Percentiles rank a stretch among this genome's conserved stretches.
Conservation (phyloP, 345 rosid species). For the Dovyalis caffra region DNA sequence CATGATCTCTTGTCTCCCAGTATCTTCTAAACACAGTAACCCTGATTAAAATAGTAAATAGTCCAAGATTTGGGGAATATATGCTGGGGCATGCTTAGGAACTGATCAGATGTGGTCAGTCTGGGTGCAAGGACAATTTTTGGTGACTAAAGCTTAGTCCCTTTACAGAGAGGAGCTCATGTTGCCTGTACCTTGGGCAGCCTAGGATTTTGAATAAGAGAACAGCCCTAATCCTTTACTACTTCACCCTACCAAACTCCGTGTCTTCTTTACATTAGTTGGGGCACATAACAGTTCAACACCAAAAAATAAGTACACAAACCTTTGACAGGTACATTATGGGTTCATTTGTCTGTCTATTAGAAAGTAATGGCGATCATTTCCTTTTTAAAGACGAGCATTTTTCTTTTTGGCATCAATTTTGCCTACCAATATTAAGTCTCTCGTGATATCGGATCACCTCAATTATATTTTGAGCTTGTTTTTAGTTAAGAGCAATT, state of each 20-base stretch:
- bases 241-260: neutral
- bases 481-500: too few relatives aligned
- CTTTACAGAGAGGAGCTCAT: neutral
- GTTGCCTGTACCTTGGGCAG: constrained; percentile 18
- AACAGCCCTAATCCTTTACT: neutral
- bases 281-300: neutral
- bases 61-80: constrained; percentile 46
- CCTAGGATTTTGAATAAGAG: neutral
- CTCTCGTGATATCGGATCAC: too few relatives aligned
- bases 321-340: neutral
- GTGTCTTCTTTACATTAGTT: neutral
- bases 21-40: constrained; percentile 34
- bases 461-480: too few relatives aligned
- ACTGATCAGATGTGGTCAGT: constrained; percentile 13
- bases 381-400: too few relatives aligned
- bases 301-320: too few relatives aligned
- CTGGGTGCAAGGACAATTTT: constrained; percentile 8
- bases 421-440: too few relatives aligned
- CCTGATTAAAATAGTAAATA: constrained; percentile 23
- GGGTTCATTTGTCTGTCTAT: neutral
- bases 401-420: too few relatives aligned
- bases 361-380: too few relatives aligned
- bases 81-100: constrained; percentile 37
- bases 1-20: constrained; percentile 48
- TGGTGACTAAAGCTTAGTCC: neutral